phyloP scores from a whole-genome alignment of 2,329 filamentous ascomycete genomes.

The Aspergillus felis region DNA sequence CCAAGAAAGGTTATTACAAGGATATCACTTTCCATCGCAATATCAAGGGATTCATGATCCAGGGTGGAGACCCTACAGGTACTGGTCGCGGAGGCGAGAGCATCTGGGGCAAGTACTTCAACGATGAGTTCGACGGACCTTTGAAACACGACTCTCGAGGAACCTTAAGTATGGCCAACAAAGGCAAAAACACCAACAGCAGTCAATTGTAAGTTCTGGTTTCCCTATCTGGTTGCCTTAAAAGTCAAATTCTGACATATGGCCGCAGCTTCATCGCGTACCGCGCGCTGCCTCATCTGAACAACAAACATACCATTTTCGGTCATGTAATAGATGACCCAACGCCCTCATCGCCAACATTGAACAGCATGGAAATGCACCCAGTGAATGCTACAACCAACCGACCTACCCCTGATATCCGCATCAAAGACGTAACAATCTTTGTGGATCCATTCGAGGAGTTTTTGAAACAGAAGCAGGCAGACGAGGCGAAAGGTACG shows the following conservation, averaged over 20 bases:
- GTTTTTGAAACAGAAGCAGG: conserved; percentile 71
- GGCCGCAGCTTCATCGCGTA: conserved; percentile 74
- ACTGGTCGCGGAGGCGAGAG: conserved; percentile 86
- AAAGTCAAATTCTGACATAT: neutral
- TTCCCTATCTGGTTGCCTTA: neutral
- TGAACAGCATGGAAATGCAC: conserved; percentile 72
- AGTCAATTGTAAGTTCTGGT: conserved; percentile 63
- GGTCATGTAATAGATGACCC: conserved; percentile 72
- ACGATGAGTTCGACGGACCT: conserved; percentile 89
- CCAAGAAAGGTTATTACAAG: conserved; percentile 86
- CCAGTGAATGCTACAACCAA: conserved; percentile 69
- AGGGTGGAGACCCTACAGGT: conserved; percentile 90
- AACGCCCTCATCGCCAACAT: conserved; percentile 41
- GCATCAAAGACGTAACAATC: conserved; percentile 77
- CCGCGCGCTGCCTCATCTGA: conserved; percentile 75
- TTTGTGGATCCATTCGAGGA: conserved; percentile 95
- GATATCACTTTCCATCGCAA: conserved; percentile 85
- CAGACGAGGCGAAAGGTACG: conserved; percentile 51
- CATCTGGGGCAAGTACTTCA: conserved; percentile 91
- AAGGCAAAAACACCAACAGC: conserved; percentile 96
- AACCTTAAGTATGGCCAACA: conserved; percentile 92
- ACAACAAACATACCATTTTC: conserved; percentile 97
- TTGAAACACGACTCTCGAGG: conserved; percentile 78
- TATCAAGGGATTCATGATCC: conserved; percentile 96
- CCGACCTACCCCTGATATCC: conserved; percentile 71